Evolutionary conservation across 164 flowering plant species (phyloP), one percentile per base, ranked within the genome.

Genomic region (Stephania yunnanensis): DNA sequence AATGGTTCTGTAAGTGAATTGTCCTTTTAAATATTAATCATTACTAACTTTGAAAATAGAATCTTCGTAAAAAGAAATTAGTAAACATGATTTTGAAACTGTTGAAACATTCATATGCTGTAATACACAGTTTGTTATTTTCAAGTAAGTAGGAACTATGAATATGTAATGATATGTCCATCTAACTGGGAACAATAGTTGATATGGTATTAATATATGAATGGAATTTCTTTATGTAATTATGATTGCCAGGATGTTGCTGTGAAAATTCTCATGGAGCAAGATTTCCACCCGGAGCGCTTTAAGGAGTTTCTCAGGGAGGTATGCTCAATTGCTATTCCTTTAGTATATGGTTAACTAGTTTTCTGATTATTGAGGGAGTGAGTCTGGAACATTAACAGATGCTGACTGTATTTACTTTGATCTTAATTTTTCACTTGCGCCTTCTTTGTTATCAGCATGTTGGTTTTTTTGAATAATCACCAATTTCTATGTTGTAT

Each of bases 221-320:
- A 36, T 36, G 42, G 42, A 36, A 36, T 4, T 36, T 36, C 42
- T 36, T 4, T 4, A 36, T 36, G 42, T 36, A 36, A 36, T 36
- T 36, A 36, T 36, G 20, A 17, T 52, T 77, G 73, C 25, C 89
- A 96, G 99, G 99, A 96, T 80, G 99, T 96, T 79, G 99, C 99
- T 73, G 98, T 96, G 83, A 96, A 96, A 82, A 92, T 96, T 87
- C 97, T 96, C 75, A 91, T 92, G 95, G 99, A 96, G 76, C 98
- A 94, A 85, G 99, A 96, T 67, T 87, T 90, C 70, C 91, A 86
- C 82, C 88, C 86, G 19, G 99, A 91, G 73, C 90, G 91, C 63
- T 80, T 86, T 71, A 88, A 90, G 69, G 99, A 96, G 78, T 96
- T 94, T 82, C 61, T 94, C 74, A 87, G 97, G 76, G 99, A 96